Evolutionary conservation across 2,329 filamentous ascomycete species (phyloP), one percentile per base, ranked within the genome.

Genomic region (Cercospora sojina): DNA sequence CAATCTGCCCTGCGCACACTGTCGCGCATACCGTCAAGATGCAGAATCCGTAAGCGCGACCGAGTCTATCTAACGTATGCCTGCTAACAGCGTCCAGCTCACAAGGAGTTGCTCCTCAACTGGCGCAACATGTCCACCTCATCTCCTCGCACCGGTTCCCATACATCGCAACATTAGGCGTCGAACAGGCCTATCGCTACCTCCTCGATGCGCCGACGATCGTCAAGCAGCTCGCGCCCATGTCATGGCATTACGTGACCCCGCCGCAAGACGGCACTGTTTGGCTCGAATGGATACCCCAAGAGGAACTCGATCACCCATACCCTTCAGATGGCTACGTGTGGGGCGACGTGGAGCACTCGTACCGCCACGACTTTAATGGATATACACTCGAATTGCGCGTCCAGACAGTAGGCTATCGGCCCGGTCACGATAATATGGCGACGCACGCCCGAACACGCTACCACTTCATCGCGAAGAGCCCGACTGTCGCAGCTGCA

Each of bases 161-260:
- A 2, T 81, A 87, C 67, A 87, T 91, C 75, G 87, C 88, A 59
- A 86, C 87, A 61, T 84, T 96, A 71, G 87, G 90, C 72, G 83
- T 91, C 31, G 87, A 90, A 65, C 90, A 93, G 71, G 91, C 94
- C 27, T 90, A 92, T 68, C 89, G 91, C 75, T 94, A 92, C 85
- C 86, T 98, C 67, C 84, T 93, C 76, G 87, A 89, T 74, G 93
- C 93, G 43, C 92, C 93, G 8, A 90, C 91, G 76, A 90, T 97
- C 69, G 90, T 93, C 72, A 91, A 92, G 78, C 90, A 96, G 75
- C 84, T 89, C 70, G 90, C 93, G 58, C 88, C 94, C 2, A 93
- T 99, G 85, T 91, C 90, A 80, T 99, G 94, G 94, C 93, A 91
- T 55, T 97, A 94, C 78, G 87, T 98, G 64, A 88, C 95, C 73